Evolutionary conservation across 1,284 basidiomycete genomes (phyloP).

Genomic region (Cutaneotrichosporon daszewskae): DNA sequence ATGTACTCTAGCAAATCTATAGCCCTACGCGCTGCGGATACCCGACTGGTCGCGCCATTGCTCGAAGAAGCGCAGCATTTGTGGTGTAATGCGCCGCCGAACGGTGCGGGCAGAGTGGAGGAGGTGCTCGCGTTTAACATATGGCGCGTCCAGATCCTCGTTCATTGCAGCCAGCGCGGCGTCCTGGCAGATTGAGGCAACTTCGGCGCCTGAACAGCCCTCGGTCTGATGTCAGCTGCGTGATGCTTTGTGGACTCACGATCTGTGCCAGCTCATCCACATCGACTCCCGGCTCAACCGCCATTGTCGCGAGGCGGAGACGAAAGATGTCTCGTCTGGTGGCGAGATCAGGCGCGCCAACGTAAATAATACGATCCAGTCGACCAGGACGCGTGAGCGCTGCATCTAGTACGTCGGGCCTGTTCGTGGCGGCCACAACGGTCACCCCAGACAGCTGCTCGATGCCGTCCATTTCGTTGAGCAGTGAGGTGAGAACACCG

Average conservation of each 20-base stretch:
- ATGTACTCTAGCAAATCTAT: slow-evolving; percentile 14
- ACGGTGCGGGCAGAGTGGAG: slow-evolving; percentile 66
- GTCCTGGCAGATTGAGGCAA: slow-evolving; percentile 88
- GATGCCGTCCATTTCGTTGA: slow-evolving; percentile 99
- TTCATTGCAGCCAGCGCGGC: slow-evolving; percentile 90
- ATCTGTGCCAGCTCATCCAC: slow-evolving; percentile 64
- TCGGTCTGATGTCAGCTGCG: slow-evolving; percentile 58
- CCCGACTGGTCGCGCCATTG: slow-evolving; percentile 54
- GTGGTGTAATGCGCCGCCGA: slow-evolving; percentile 77
- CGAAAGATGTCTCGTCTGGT: slow-evolving; percentile 78
- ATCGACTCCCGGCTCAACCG: slow-evolving; percentile 64
- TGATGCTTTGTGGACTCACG: slow-evolving; percentile 52
- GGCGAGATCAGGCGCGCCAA: slow-evolving; percentile 77
- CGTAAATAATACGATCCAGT: slow-evolving; percentile 90
- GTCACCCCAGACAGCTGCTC: slow-evolving; percentile 89
- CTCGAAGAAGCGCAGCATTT: slow-evolving; percentile 66
- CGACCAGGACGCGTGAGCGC: slow-evolving; percentile 92
- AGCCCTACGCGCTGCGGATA: slow-evolving; percentile 35
- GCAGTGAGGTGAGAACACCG: slow-evolving; percentile 85
- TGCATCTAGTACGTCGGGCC: slow-evolving; percentile 87
- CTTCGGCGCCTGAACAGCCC: slow-evolving; percentile 95
- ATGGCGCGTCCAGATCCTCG: slow-evolving; percentile 67
- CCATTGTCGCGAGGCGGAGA: slow-evolving; percentile 75
- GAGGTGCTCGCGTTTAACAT: slow-evolving; percentile 70
- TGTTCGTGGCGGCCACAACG: slow-evolving; percentile 91